These are phyloP conservation scores for Dimargaris xerosporica DNA, from an alignment of 192 early-diverging fungal genomes.

Conservation along the genomic window DNA sequence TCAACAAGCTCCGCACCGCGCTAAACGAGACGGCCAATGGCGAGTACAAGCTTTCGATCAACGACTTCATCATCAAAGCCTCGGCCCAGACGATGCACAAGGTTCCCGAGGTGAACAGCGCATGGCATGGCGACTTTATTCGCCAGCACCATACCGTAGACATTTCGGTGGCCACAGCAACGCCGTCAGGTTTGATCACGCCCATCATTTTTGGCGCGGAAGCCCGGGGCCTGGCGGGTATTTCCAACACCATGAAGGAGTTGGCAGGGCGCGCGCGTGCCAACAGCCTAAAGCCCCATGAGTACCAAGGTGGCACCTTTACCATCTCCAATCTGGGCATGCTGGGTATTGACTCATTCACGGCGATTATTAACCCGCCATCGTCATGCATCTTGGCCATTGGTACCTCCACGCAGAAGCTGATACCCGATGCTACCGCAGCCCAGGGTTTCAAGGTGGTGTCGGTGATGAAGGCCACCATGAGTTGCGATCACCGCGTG, in stretches of 20 bases:
- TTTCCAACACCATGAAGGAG: slow-evolving; percentile 74
- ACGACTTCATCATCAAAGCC: slow-evolving; percentile 98
- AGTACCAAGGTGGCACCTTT: slow-evolving; percentile 97
- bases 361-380: slow-evolving; percentile 96
- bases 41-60: slow-evolving; percentile 93
- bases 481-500: slow-evolving; percentile 86
- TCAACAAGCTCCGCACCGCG: slow-evolving; percentile 68
- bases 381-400: slow-evolving; percentile 88
- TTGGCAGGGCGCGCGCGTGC: slow-evolving; percentile 69
- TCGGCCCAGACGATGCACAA: slow-evolving; percentile 72
- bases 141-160: slow-evolving; percentile 88
- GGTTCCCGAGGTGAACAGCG: slow-evolving; percentile 86
- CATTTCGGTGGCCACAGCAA: slow-evolving; percentile 91
- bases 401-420: slow-evolving; percentile 63
- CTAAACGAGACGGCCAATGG: slow-evolving; percentile 74
- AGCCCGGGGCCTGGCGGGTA: slow-evolving; percentile 66
- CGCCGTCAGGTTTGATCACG: slow-evolving; percentile 85
- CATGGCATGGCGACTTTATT: slow-evolving; percentile 65
- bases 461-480: slow-evolving; percentile 69
- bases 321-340: slow-evolving; percentile 98
- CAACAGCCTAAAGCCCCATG: slow-evolving; percentile 81
- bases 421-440: slow-evolving; percentile 41
- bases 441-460: slow-evolving; percentile 51
- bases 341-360: slow-evolving; percentile 87
- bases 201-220: slow-evolving; percentile 80